Conservation (phyloP, 306 rosid species). For the Fragaria nilgerrensis region DNA sequence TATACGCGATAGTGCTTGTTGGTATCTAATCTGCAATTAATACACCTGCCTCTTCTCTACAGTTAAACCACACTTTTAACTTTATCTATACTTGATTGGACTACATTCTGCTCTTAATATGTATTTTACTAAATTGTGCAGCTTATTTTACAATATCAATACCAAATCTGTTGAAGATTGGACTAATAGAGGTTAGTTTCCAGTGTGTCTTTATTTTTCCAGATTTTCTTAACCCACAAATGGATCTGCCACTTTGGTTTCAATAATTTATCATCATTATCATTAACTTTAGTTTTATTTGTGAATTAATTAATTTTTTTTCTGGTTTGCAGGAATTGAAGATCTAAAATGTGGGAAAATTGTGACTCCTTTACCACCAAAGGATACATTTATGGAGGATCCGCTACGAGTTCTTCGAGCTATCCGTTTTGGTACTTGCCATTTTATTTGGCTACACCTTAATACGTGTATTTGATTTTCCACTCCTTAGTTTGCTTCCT, state of each 20-base stretch:
- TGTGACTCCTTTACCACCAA: constrained; percentile 87
- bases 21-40: not conserved
- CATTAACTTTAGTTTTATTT: not conserved
- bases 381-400: constrained; percentile 88
- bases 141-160: constrained; percentile 91
- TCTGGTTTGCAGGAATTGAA: constrained; percentile 51
- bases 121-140: constrained; percentile 22
- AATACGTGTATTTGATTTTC: not conserved
- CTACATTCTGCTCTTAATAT: constrained; percentile 17
- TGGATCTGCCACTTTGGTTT: constrained; percentile 14
- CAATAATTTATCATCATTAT: not conserved
- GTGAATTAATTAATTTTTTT: not conserved
- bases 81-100: not conserved
- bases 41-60: constrained; percentile 1
- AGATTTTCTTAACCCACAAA: not conserved
- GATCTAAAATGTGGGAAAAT: constrained; percentile 82
- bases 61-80: not conserved
- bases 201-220: not conserved
- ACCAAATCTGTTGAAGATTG: constrained; percentile 75
- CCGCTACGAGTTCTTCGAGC: constrained; percentile 94
- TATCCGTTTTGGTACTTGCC: constrained; percentile 71
- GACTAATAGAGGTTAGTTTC: constrained; percentile 67
- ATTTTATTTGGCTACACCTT: not conserved
- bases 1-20: not conserved
- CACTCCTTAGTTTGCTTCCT: not conserved